phyloP scores from a whole-genome alignment of 2,329 filamentous ascomycete species.

The Aspergillus uvarum region DNA sequence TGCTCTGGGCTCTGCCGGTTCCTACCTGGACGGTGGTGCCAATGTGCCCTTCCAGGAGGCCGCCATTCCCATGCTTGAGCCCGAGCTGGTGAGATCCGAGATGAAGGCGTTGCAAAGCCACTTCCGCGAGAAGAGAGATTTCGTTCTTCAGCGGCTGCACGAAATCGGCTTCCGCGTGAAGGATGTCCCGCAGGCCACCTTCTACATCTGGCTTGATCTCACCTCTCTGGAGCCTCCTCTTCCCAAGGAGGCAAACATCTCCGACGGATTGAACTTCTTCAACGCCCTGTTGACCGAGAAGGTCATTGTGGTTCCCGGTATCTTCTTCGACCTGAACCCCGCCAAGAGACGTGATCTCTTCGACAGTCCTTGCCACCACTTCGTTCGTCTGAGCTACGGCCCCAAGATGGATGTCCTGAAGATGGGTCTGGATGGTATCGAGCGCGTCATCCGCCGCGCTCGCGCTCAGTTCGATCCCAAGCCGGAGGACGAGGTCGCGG shows the following conservation, averaged over 20 bases:
- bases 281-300: slow-evolving; percentile 89
- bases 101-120: slow-evolving; percentile 88
- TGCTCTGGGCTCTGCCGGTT: slow-evolving; percentile 87
- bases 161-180: slow-evolving; percentile 86
- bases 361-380: slow-evolving; percentile 91
- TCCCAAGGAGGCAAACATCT: slow-evolving; percentile 66
- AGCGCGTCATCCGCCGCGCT: slow-evolving; percentile 66
- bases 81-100: slow-evolving; percentile 72
- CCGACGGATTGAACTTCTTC: slow-evolving; percentile 96
- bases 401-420: slow-evolving; percentile 76
- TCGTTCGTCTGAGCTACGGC: slow-evolving; percentile 81
- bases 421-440: slow-evolving; percentile 79
- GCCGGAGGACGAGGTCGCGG: slow-evolving; percentile 40
- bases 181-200: slow-evolving; percentile 84
- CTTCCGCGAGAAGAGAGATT: slow-evolving; percentile 92
- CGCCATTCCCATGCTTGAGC: slow-evolving; percentile 89
- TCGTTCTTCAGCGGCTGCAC: slow-evolving; percentile 73
- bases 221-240: slow-evolving; percentile 51
- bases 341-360: slow-evolving; percentile 86
- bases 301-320: slow-evolving; percentile 93
- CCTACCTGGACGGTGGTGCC: slow-evolving; percentile 90
- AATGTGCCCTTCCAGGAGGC: slow-evolving; percentile 96
- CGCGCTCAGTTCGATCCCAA: slow-evolving; percentile 29
- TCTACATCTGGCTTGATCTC: slow-evolving; percentile 80
- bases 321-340: slow-evolving; percentile 97